Evolutionary conservation across 1,284 basidiomycete species (phyloP).

Genomic region (Puccinia sorghi): DNA sequence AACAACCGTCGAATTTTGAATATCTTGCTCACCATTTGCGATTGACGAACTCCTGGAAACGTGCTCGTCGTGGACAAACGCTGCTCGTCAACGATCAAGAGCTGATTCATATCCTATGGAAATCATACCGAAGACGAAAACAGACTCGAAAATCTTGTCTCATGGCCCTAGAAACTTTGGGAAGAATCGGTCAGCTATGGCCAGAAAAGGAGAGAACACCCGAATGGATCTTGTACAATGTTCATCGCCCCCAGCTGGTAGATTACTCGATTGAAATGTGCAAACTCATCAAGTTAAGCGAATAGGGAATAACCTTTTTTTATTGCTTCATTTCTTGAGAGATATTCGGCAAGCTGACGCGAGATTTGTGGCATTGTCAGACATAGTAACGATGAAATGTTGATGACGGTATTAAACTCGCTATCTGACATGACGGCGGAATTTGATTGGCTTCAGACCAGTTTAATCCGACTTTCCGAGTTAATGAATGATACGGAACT

Average conservation of each 20-base stretch:
- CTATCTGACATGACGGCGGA: not conserved
- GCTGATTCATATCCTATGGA: not conserved
- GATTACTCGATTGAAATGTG: slow-evolving; percentile 37
- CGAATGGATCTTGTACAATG: slow-evolving; percentile 32
- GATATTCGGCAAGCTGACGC: not conserved
- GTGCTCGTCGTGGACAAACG: slow-evolving; percentile 15
- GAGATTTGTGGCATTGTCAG: not conserved
- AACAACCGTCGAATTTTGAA: not conserved
- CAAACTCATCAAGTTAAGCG: slow-evolving; percentile 24
- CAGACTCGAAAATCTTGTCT: slow-evolving; percentile 18
- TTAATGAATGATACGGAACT: slow-evolving; percentile 18
- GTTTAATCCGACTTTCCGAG: slow-evolving; percentile 17
- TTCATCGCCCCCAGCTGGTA: slow-evolving; percentile 20
- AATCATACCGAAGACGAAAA: slow-evolving; percentile 25
- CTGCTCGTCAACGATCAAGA: slow-evolving; percentile 20
- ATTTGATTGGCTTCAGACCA: slow-evolving; percentile 29
- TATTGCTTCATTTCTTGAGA: not conserved
- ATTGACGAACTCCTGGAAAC: slow-evolving; percentile 24
- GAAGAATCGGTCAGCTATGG: slow-evolving; percentile 15
- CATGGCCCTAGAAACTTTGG: slow-evolving; percentile 19
- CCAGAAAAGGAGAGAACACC: slow-evolving; percentile 35
- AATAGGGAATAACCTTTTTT: not conserved
- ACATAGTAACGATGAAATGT: slow-evolving; percentile 33
- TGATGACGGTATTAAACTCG: slow-evolving; percentile 11
- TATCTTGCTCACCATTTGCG: slow-evolving; percentile 24